Evolutionary conservation across 106 monocot species (phyloP), one percentile per base, ranked within the genome.

Genomic region (Gastrodia elata): DNA sequence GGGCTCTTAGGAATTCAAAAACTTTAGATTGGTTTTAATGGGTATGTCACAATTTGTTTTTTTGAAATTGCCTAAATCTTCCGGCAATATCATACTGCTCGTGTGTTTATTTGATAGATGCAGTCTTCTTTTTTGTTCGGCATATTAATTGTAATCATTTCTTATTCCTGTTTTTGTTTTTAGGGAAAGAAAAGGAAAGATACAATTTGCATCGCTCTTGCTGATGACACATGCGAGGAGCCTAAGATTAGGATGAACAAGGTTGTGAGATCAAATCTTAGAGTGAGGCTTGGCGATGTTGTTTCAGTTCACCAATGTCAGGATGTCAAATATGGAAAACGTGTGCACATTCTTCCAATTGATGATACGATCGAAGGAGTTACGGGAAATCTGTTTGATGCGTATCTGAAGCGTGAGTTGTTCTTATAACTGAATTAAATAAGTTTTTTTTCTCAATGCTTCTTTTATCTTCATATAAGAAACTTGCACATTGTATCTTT

Each of bases 201-300:
- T 71, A 92, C 92, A 0, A 88, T 92, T 65, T 92, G 92, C 82
- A 92, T 92, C 56, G 92, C 80, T 6, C 86, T 92, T 76, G 92
- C 89, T 37, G 92, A 92, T 77, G 92, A 92, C 4, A 81, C 88
- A 20, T 89, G 92, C 57, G 92, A 92, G 0, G 92, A 92, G 64
- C 83, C 92, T 26, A 92, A 92, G 74, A 89, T 92, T 37, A 84
- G 88, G 68, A 92, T 92, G 88, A 92, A 92, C 72, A 92, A 92
- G 77, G 91, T 92, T 39, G 87, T 92, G 20, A 52, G 92, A 39
- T 86, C 86, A 55, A 92, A 92, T 41, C 77, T 92, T 24, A 80
- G 92, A 74, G 92, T 92, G 27, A 82, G 89, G 56, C 92, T 92
- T 64, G 92, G 89, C 43, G 92, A 92, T 61, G 89, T 92, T 14